Conservation (phyloP, 1,284 basidiomycete species). For the Vanrija sp. region DNA sequence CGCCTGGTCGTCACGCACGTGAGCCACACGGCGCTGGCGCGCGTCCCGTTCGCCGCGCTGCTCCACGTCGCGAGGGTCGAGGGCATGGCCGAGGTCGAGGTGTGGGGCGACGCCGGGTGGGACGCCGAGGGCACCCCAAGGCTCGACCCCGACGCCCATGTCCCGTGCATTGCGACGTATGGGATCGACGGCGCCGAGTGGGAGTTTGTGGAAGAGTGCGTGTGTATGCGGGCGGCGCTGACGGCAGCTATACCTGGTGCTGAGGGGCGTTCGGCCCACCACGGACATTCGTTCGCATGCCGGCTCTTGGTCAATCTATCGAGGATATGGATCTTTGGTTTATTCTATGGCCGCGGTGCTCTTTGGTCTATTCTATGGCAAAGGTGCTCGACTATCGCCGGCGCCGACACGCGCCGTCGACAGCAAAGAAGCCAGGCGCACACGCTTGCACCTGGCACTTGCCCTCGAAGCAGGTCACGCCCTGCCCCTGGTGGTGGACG, state of each 20-base stretch:
- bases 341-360: too few species aligned
- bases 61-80: slow-evolving; percentile 2
- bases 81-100: slow-evolving; percentile 7
- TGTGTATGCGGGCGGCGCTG: background rate
- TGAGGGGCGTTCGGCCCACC: background rate
- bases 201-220: slow-evolving; percentile 9
- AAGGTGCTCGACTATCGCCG: too few species aligned
- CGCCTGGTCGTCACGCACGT: background rate
- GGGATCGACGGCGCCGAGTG: slow-evolving; percentile 8
- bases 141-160: background rate
- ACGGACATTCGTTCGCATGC: too few species aligned
- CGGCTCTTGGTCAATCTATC: too few species aligned
- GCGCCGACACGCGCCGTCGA: too few species aligned
- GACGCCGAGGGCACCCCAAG: background rate
- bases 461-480: too few species aligned
- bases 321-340: too few species aligned
- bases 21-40: background rate
- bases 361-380: too few species aligned
- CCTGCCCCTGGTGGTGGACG: too few species aligned
- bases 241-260: slow-evolving; percentile 2
- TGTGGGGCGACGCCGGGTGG: slow-evolving; percentile 7
- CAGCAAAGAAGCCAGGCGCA: too few species aligned
- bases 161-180: slow-evolving; percentile 8
- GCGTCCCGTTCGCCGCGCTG: slow-evolving; percentile 1
- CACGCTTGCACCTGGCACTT: too few species aligned